These are phyloP conservation scores for Gracilariopsis chorda DNA, from an alignment of 23 red algal genomes.

Conservation along the genomic window DNA sequence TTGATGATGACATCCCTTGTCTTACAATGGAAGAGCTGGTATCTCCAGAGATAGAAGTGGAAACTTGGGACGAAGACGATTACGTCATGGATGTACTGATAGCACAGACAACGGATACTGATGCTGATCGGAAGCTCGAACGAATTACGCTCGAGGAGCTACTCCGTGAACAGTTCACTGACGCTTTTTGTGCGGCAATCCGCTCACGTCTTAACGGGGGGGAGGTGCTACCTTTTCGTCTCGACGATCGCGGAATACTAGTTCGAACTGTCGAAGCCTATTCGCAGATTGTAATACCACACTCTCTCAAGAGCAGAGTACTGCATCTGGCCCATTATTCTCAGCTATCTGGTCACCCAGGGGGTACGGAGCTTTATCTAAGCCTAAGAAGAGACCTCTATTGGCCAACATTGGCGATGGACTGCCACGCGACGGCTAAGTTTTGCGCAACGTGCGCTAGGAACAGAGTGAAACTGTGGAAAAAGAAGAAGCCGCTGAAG, in stretches of 20 bases:
- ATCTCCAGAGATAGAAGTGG: too few relatives aligned
- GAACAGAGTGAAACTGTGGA: neutral
- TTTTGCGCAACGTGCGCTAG: slow-evolving; percentile 1
- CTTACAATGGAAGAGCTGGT: too few relatives aligned
- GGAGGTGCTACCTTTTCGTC: neutral
- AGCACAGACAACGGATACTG: too few relatives aligned
- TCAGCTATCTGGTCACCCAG: neutral
- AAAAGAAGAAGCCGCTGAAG: neutral
- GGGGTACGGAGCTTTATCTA: neutral
- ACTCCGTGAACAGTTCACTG: neutral
- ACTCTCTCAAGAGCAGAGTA: neutral
- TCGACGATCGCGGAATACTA: neutral
- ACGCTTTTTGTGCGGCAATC: neutral
- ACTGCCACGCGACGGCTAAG: neutral
- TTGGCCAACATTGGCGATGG: neutral
- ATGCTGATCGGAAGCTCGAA: too few relatives aligned
- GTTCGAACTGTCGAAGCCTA: neutral
- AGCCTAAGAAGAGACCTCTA: neutral
- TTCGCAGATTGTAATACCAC: neutral
- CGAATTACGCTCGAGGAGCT: neutral
- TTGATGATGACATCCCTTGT: too few relatives aligned
- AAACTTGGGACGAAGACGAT: too few relatives aligned
- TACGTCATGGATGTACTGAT: too few relatives aligned
- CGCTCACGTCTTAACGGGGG: neutral
- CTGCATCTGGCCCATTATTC: neutral